A percentile compares a stretch with the other conserved stretches of the same genome.
These are phyloP conservation scores for Paralagenidium karlingii DNA, from an alignment of 352 stramenopile genomes.

Conservation along the genomic window DNA sequence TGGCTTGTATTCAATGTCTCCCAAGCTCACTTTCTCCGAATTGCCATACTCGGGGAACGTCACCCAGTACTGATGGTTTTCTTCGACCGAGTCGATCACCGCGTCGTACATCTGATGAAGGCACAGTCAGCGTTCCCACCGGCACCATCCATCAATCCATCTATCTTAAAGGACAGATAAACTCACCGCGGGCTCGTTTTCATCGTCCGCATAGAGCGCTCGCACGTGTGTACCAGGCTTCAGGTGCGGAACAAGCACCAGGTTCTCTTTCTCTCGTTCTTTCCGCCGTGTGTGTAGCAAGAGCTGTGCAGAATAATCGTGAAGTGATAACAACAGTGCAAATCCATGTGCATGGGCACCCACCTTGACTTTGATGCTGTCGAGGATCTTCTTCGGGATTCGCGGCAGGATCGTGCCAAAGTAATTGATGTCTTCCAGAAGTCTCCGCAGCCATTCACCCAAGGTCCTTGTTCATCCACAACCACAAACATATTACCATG, in stretches of 20 bases:
- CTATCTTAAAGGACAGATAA: background rate
- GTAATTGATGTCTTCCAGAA: slow-evolving; percentile 94
- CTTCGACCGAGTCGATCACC: slow-evolving; percentile 89
- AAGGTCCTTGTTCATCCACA: slow-evolving; percentile 65
- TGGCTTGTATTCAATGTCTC: slow-evolving; percentile 86
- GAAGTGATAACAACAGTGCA: background rate
- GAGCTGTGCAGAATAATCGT: slow-evolving; percentile 33
- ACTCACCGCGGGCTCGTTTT: slow-evolving; percentile 83
- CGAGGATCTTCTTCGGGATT: slow-evolving; percentile 92
- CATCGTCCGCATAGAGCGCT: slow-evolving; percentile 93
- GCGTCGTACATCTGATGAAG: slow-evolving; percentile 88
- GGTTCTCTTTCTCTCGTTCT: slow-evolving; percentile 47
- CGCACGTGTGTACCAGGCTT: slow-evolving; percentile 84
- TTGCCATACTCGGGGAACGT: slow-evolving; percentile 97
- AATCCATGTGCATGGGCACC: slow-evolving; percentile 1
- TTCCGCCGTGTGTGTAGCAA: slow-evolving; percentile 51
- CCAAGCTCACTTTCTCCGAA: slow-evolving; percentile 87
- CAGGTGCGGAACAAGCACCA: slow-evolving; percentile 58
- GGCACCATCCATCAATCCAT: background rate
- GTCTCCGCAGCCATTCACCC: slow-evolving; percentile 79
- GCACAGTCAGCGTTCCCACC: background rate
- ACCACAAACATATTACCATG: slow-evolving; percentile 4
- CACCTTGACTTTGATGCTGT: slow-evolving; percentile 93
- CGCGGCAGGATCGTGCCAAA: slow-evolving; percentile 93
- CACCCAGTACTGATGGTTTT: slow-evolving; percentile 72